A percentile compares a stretch with the other conserved stretches of the same genome.
phyloP scores from a whole-genome alignment of 345 rosid species.

The Microthlaspi erraticum region DNA sequence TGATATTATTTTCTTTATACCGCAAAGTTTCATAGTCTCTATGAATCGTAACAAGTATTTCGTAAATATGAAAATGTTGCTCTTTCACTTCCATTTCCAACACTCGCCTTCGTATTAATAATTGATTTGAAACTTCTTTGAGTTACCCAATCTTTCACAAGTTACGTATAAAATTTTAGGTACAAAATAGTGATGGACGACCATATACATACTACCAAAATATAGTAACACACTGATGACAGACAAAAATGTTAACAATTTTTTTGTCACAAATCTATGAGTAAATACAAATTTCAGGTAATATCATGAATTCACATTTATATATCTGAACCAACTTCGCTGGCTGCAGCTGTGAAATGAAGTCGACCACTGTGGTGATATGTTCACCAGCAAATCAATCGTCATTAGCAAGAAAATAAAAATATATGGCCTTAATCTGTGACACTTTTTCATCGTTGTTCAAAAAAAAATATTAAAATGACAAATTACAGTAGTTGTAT shows the following conservation, averaged over 20 bases:
- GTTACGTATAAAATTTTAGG: background rate
- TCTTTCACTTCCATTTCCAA: background rate
- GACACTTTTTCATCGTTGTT: background rate
- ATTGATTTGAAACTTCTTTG: background rate
- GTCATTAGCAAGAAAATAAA: background rate
- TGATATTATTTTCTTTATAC: background rate
- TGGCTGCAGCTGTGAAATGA: no score
- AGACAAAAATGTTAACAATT: background rate
- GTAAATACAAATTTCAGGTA: background rate
- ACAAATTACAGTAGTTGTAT: conserved; percentile 1
- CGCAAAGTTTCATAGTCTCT: background rate
- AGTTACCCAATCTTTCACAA: conserved; percentile 5
- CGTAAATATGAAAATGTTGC: conserved; percentile 9
- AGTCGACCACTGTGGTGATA: no score
- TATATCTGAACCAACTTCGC: no score
- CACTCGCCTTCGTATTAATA: background rate
- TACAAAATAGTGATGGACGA: conserved; percentile 22
- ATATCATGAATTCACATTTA: background rate
- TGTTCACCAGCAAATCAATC: background rate
- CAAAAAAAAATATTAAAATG: background rate
- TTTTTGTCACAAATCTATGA: background rate
- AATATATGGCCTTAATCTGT: background rate
- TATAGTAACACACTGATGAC: background rate
- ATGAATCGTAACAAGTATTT: background rate
- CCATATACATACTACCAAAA: conserved; percentile 15